phyloP scores from a whole-genome alignment of 2,329 filamentous ascomycete genomes.

The Talaromyces rugulosus region DNA sequence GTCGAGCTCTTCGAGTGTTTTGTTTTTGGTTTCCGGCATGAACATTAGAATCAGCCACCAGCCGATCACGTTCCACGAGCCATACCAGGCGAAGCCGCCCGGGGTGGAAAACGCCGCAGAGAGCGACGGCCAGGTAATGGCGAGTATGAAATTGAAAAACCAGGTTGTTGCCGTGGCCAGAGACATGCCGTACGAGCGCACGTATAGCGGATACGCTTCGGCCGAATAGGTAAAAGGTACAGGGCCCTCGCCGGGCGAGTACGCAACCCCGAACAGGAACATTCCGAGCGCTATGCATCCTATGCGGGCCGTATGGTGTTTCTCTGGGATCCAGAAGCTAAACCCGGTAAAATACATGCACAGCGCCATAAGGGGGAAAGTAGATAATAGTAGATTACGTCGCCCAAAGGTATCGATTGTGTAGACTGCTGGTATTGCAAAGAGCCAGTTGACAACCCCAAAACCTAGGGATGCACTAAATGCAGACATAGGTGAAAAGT shows the following conservation, averaged over 20 bases:
- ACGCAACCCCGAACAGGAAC: constrained; percentile 42
- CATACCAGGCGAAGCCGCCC: constrained; percentile 52
- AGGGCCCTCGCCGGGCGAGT: constrained; percentile 58
- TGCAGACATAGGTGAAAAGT: constrained; percentile 47
- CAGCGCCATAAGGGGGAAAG: constrained; percentile 61
- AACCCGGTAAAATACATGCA: constrained; percentile 52
- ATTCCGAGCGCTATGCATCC: constrained; percentile 41
- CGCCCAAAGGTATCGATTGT: constrained; percentile 67
- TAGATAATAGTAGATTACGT: constrained; percentile 59
- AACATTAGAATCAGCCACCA: constrained; percentile 44
- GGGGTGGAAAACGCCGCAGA: constrained; percentile 45
- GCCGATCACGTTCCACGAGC: constrained; percentile 38
- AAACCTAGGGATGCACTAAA: constrained; percentile 57
- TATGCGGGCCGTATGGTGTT: constrained; percentile 30
- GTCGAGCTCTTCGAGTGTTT: constrained; percentile 46
- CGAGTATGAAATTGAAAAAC: constrained; percentile 54
- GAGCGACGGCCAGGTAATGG: constrained; percentile 52
- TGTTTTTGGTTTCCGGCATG: constrained; percentile 39
- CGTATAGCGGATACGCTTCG: constrained; percentile 62
- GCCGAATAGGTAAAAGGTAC: constrained; percentile 66
- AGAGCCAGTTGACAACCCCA: constrained; percentile 62
- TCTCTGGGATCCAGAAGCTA: constrained; percentile 48
- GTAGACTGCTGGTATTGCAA: constrained; percentile 60
- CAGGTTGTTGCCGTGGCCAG: constrained; percentile 60
- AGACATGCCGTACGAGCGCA: constrained; percentile 60